A percentile compares a stretch with the other conserved stretches of the same genome.
phyloP scores from a whole-genome alignment of 176 grass and related monocot genomes.

The Raddia distichophylla region DNA sequence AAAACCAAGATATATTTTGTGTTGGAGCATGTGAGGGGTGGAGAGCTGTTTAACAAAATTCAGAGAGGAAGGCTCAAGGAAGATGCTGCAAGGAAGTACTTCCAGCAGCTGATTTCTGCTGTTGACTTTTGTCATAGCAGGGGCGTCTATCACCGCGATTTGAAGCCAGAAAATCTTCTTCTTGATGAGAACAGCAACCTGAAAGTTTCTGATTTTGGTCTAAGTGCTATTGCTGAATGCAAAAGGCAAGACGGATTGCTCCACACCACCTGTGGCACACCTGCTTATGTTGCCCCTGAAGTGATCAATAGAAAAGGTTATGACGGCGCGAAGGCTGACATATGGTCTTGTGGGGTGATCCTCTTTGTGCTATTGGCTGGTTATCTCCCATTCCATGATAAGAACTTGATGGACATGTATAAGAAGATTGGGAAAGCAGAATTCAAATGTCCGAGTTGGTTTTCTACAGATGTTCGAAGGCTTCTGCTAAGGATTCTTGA shows the following conservation, averaged over 20 bases:
- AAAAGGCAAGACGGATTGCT: constrained; percentile 76
- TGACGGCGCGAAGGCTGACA: constrained; percentile 90
- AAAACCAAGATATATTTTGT: constrained; percentile 92
- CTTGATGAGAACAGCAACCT: constrained; percentile 88
- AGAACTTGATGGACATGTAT: constrained; percentile 96
- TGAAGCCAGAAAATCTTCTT: constrained; percentile 91
- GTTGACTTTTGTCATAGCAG: constrained; percentile 93
- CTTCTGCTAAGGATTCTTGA: constrained; percentile 83
- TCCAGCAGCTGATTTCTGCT: constrained; percentile 80
- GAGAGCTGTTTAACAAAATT: constrained; percentile 84
- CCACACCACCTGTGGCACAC: constrained; percentile 95
- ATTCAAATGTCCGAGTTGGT: constrained; percentile 84
- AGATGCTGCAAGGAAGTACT: constrained; percentile 86
- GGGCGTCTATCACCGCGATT: constrained; percentile 89
- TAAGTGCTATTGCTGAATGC: constrained; percentile 74
- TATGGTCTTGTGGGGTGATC: constrained; percentile 97
- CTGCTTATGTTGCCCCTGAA: constrained; percentile 95
- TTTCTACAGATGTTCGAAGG: constrained; percentile 64
- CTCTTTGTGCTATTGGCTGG: constrained; percentile 89
- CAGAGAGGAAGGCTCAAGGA: constrained; percentile 82
- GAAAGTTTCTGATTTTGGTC: constrained; percentile 88
- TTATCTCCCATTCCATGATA: constrained; percentile 89
- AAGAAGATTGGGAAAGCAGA: constrained; percentile 92
- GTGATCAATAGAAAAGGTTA: constrained; percentile 93
- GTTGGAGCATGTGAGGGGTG: constrained; percentile 83